Evolutionary conservation across 2,329 filamentous ascomycete genomes (phyloP), one percentile per base, ranked within the genome.

Genomic region (Aspergillus quadrilineatus): DNA sequence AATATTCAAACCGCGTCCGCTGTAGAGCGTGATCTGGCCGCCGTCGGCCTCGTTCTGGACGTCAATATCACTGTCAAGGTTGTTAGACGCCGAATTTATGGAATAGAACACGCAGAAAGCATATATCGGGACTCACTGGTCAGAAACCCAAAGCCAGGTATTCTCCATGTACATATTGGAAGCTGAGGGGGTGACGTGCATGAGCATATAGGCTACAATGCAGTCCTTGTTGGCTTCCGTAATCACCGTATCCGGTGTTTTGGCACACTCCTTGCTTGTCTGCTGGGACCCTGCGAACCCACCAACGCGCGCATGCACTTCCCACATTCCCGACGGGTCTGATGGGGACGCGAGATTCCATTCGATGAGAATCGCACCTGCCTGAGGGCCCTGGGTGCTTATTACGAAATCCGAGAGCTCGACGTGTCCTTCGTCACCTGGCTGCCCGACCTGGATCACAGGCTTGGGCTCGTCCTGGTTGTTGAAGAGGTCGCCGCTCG

Each of bases 271-370:
- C 72, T 90, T 82, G 15, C 87, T 88, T 75, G 95, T 90, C 14
- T 97, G 83, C 62, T 89, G 76, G 29, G 92, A 95, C 58, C 93
- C 93, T 4, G 89, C 87, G 53, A 88, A 87, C 43, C 94, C 94
- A 66, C 92, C 93, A 65, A 99, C 85, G 69, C 94, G 90, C 77
- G 94, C 88, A 79, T 99, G 94, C n/a, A 92, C 87, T 68, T 99
- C 94, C 90, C 92, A 99, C 75, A 97, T 86, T 60, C 86, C 93
- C 90, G 91, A 56, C 87, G 82, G 6, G 68, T 65, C 26, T 70
- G 54, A 36, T 85, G 87, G 43, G 22, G 22, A 22, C 22, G 85
- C 85, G 42, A 96, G 79, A 75, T 97, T 97, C 89, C 91, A 97
- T 73, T 97, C 84, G 77, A 97, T 86, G 70, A 97, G 83, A 68